phyloP scores from a whole-genome alignment of 306 rosid species.

The Prunus mira region DNA sequence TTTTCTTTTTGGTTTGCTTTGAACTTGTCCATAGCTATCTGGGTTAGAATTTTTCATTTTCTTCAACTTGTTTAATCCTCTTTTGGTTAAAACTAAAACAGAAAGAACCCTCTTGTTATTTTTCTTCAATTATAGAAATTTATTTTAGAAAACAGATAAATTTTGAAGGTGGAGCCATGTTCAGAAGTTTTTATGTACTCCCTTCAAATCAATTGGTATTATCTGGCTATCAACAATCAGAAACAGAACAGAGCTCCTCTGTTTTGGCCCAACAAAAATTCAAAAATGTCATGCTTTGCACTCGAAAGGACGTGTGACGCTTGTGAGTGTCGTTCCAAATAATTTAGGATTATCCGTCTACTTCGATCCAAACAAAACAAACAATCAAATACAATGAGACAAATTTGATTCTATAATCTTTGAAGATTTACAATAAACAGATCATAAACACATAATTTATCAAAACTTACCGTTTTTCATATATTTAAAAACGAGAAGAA shows the following conservation, averaged over 20 bases:
- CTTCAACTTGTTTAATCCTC: not conserved
- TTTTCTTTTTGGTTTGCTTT: not conserved
- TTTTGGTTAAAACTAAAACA: not conserved
- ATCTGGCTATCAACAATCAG: not conserved
- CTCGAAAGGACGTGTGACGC: not conserved
- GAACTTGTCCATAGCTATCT: not conserved
- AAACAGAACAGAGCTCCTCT: not conserved
- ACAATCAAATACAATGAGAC: not conserved
- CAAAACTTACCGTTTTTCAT: too few species aligned
- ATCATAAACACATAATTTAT: not conserved
- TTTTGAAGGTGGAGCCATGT: not conserved
- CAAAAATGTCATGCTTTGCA: not conserved
- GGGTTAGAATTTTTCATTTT: not conserved
- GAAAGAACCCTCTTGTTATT: too few species aligned
- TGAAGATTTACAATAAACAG: not conserved
- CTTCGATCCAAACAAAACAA: not conserved
- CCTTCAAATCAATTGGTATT: not conserved
- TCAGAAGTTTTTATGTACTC: not conserved
- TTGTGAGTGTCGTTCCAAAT: not conserved
- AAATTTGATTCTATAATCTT: not conserved
- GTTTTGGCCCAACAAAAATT: not conserved
- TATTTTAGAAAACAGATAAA: not conserved
- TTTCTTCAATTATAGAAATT: not conserved
- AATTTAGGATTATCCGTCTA: not conserved
- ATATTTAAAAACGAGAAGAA: too few species aligned